Conservation (phyloP, 2,329 filamentous ascomycete genomes). For the Hypoxylon sp. region DNA sequence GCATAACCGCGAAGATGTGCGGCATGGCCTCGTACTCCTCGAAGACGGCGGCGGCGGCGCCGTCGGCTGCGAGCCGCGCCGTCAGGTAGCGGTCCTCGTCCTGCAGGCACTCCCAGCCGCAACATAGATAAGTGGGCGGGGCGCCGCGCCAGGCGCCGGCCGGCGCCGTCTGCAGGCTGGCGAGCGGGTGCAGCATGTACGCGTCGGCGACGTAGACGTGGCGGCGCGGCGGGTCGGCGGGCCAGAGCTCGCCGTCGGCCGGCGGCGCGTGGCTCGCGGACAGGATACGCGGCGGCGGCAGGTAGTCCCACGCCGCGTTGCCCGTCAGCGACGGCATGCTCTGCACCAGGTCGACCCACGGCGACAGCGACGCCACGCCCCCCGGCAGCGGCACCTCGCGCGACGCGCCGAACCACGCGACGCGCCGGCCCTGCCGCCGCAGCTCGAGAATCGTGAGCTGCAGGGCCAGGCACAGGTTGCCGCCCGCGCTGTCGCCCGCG, state of each 20-base stretch:
- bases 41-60: slow-evolving; percentile 69
- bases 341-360: slow-evolving; percentile 76
- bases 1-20: slow-evolving; percentile 71
- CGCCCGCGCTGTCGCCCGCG: slow-evolving; percentile 78
- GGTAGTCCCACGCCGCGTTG: slow-evolving; percentile 69
- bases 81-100: slow-evolving; percentile 73
- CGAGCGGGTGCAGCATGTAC: slow-evolving; percentile 71
- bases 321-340: slow-evolving; percentile 63
- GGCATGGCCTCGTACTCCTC: slow-evolving; percentile 84
- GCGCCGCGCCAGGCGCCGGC: slow-evolving; percentile 65
- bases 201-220: slow-evolving; percentile 64
- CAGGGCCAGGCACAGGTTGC: slow-evolving; percentile 71
- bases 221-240: slow-evolving; percentile 59
- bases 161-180: slow-evolving; percentile 66
- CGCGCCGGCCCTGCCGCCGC: slow-evolving; percentile 52
- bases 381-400: slow-evolving; percentile 71
- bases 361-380: slow-evolving; percentile 67
- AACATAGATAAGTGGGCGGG: slow-evolving; percentile 72
- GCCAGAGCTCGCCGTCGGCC: slow-evolving; percentile 66
- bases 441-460: slow-evolving; percentile 75
- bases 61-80: slow-evolving; percentile 60
- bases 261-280: slow-evolving; percentile 43
- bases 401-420: slow-evolving; percentile 67
- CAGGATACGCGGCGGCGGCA: slow-evolving; percentile 55
- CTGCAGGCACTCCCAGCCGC: slow-evolving; percentile 75